Conservation (phyloP, 306 rosid genomes). For the Fagus sylvatica region DNA sequence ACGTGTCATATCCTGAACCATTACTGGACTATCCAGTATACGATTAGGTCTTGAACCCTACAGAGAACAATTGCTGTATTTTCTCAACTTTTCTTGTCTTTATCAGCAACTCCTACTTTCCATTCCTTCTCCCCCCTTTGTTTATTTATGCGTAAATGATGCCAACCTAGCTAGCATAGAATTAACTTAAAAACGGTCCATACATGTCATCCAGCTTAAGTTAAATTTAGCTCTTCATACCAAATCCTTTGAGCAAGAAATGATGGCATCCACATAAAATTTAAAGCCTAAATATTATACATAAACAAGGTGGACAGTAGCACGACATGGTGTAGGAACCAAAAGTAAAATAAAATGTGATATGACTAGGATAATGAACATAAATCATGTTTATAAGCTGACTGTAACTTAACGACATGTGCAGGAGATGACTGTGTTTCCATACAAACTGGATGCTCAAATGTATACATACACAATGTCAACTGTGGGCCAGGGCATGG, state of each 20-base stretch:
- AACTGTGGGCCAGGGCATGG: constrained; percentile 99
- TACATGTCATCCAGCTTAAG: background rate
- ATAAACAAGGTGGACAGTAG: background rate
- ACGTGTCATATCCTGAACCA: constrained; percentile 28
- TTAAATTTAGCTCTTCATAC: background rate
- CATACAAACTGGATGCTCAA: constrained; percentile 94
- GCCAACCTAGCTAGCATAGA: background rate
- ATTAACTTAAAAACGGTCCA: background rate
- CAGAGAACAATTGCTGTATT: constrained; percentile 12
- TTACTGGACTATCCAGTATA: constrained; percentile 30
- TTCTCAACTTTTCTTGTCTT: constrained; percentile 27
- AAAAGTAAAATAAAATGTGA: background rate
- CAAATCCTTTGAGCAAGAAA: background rate
- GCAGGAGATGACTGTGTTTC: constrained; percentile 96
- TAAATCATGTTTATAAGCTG: background rate
- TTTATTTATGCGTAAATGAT: background rate
- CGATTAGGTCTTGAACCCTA: constrained; percentile 26
- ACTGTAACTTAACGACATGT: background rate
- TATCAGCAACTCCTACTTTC: constrained; percentile 17
- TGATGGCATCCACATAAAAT: background rate
- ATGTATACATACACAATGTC: constrained; percentile 79
- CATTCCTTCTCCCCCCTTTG: constrained; percentile 6
- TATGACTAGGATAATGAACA: background rate
- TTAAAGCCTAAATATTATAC: background rate
- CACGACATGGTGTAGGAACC: background rate